Percentiles rank a stretch among this genome's conserved stretches.
Evolutionary conservation across 2,329 filamentous ascomycete species (phyloP).

Genomic region (Fusarium bactridioides): DNA sequence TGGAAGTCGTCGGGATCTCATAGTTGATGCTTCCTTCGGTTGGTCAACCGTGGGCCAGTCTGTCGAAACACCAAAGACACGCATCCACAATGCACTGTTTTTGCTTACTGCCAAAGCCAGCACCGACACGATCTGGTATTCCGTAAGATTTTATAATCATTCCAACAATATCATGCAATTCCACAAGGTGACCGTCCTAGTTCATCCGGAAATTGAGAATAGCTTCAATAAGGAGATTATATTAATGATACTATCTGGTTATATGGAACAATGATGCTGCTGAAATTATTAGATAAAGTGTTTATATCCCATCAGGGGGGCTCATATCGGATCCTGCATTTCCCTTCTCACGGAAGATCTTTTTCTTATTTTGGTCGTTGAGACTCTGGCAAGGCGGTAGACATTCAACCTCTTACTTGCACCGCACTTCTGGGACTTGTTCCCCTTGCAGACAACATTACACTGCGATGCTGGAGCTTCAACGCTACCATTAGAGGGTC

Average conservation of each 20-base stretch:
- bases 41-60: neutral
- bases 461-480: slow-evolving; percentile 20
- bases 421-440: slow-evolving; percentile 26
- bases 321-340: neutral
- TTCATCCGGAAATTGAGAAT: neutral
- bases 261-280: neutral
- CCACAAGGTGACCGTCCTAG: accelerated
- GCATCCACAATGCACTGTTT: no score
- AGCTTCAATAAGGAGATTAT: neutral
- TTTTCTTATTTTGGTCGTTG: neutral
- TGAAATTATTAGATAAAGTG: neutral
- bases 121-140: no score
- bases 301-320: neutral
- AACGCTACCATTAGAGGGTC: slow-evolving; percentile 21
- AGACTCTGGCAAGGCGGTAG: slow-evolving; percentile 15
- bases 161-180: neutral
- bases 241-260: neutral
- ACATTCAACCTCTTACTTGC: slow-evolving; percentile 22
- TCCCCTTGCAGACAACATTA: slow-evolving; percentile 20
- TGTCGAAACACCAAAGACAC: no score
- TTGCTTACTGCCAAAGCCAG: no score
- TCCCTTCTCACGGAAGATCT: neutral
- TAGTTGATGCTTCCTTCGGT: neutral
- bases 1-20: neutral
- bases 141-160: no score